These are phyloP conservation scores for Russula griseocarnosa DNA, from an alignment of 768 basidiomycete species.

Conservation along the genomic window DNA sequence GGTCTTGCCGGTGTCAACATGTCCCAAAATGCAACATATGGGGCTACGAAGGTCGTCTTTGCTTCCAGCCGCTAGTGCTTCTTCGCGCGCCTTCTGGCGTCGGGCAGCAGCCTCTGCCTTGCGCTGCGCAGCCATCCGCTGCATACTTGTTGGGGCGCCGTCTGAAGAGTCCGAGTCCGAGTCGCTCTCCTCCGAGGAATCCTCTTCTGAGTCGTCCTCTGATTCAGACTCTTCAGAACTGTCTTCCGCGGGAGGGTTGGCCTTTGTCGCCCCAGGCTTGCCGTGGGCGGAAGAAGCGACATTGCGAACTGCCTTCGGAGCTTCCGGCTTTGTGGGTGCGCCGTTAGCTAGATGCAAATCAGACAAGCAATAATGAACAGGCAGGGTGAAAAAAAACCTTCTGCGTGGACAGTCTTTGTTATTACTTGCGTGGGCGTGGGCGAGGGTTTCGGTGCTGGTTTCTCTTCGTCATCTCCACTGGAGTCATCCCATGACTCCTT, in stretches of 20 bases:
- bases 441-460: slow-evolving; percentile 1
- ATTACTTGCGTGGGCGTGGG: not conserved
- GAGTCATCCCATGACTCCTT: slow-evolving; percentile 46
- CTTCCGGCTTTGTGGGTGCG: slow-evolving; percentile 3
- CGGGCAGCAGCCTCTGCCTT: slow-evolving; percentile 86
- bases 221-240: slow-evolving; percentile 42
- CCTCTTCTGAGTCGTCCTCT: slow-evolving; percentile 36
- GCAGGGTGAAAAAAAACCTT: slow-evolving; percentile 3
- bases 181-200: slow-evolving; percentile 38
- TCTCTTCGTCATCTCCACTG: slow-evolving; percentile 37
- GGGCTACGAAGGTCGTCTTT: slow-evolving; percentile 92
- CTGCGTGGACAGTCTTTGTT: slow-evolving; percentile 11
- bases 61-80: slow-evolving; percentile 77
- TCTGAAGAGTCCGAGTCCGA: slow-evolving; percentile 49
- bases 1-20: slow-evolving; percentile 99
- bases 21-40: slow-evolving; percentile 98
- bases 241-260: slow-evolving; percentile 22
- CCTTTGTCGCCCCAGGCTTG: slow-evolving; percentile 29
- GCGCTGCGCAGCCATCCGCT: slow-evolving; percentile 61
- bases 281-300: slow-evolving; percentile 28
- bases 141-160: slow-evolving; percentile 62
- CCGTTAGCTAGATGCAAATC: slow-evolving; percentile 18
- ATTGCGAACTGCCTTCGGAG: slow-evolving; percentile 8
- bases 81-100: slow-evolving; percentile 72
- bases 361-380: not conserved